phyloP scores from a whole-genome alignment of 768 basidiomycete species.

The Porphyrellus cyaneotinctus region DNA sequence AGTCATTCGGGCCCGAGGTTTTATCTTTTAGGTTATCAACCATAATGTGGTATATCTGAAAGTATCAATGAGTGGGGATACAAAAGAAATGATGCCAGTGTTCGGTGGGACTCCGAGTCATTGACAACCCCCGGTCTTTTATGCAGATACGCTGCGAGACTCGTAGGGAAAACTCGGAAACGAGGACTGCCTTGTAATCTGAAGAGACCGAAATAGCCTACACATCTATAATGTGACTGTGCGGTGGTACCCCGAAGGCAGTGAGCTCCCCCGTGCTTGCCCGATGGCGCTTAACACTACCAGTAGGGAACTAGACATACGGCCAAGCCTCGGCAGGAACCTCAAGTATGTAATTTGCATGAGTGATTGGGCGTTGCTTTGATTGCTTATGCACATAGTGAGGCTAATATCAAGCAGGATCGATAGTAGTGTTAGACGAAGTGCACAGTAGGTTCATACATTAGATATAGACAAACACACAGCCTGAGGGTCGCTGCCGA shows the following conservation, averaged over 20 bases:
- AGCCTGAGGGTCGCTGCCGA: no score
- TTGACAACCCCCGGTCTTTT: slow-evolving; percentile 3
- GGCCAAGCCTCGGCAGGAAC: no score
- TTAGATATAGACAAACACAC: no score
- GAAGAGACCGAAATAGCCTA: not conserved
- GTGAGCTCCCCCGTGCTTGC: slow-evolving; percentile 3
- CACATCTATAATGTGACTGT: not conserved
- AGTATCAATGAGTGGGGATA: slow-evolving; percentile 20
- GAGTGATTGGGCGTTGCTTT: no score
- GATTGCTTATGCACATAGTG: no score
- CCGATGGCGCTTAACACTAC: slow-evolving; percentile 1
- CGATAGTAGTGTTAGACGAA: no score
- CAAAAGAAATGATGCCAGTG: not conserved
- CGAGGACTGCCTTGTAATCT: not conserved
- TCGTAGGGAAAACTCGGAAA: slow-evolving; percentile 17
- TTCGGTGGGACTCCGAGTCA: no score
- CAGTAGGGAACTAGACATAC: no score
- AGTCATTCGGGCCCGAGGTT: slow-evolving; percentile 8
- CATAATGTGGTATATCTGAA: slow-evolving; percentile 2
- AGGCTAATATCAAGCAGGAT: no score
- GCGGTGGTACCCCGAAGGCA: not conserved
- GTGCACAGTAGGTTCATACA: no score
- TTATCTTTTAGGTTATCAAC: not conserved
- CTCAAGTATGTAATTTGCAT: no score
- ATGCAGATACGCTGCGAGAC: not conserved